Percentiles rank a stretch among this genome's conserved stretches.
Evolutionary conservation across 2,329 filamentous ascomycete species (phyloP).

Genomic region (Apiospora arundinis): DNA sequence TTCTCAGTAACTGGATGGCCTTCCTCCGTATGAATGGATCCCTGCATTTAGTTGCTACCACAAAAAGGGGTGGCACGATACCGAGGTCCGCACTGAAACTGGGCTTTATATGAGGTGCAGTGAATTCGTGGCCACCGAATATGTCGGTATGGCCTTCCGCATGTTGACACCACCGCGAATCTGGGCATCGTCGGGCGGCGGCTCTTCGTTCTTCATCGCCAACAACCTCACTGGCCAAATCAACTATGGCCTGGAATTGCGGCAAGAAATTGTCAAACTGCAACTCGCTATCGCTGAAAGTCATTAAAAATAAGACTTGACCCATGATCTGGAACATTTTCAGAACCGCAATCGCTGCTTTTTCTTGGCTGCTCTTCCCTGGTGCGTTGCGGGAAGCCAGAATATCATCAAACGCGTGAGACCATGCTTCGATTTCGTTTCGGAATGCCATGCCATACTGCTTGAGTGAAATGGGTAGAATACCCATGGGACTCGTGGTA

Average conservation of each 20-base stretch:
- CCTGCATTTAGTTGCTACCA: slow-evolving; percentile 71
- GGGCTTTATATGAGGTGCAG: slow-evolving; percentile 60
- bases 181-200: slow-evolving; percentile 51
- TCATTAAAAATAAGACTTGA: slow-evolving; percentile 63
- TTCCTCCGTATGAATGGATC: slow-evolving; percentile 61
- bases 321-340: slow-evolving; percentile 69
- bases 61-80: slow-evolving; percentile 68
- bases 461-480: slow-evolving; percentile 55
- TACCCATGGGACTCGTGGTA: slow-evolving; percentile 57
- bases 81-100: slow-evolving; percentile 70
- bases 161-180: slow-evolving; percentile 52
- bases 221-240: slow-evolving; percentile 64
- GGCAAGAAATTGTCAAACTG: slow-evolving; percentile 62
- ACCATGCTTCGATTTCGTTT: slow-evolving; percentile 60
- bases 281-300: slow-evolving; percentile 63
- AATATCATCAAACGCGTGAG: slow-evolving; percentile 61
- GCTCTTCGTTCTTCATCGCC: slow-evolving; percentile 62
- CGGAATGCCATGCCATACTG: slow-evolving; percentile 56
- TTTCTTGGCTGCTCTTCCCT: slow-evolving; percentile 59
- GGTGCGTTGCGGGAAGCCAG: slow-evolving; percentile 56
- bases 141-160: slow-evolving; percentile 43
- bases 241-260: slow-evolving; percentile 61
- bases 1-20: slow-evolving; percentile 66
- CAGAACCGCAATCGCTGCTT: slow-evolving; percentile 64
- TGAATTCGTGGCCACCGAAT: slow-evolving; percentile 51